Evolutionary conservation across 116 monocot species (phyloP), one percentile per base, ranked within the genome.

Genomic region (Dioscorea cayenensis): DNA sequence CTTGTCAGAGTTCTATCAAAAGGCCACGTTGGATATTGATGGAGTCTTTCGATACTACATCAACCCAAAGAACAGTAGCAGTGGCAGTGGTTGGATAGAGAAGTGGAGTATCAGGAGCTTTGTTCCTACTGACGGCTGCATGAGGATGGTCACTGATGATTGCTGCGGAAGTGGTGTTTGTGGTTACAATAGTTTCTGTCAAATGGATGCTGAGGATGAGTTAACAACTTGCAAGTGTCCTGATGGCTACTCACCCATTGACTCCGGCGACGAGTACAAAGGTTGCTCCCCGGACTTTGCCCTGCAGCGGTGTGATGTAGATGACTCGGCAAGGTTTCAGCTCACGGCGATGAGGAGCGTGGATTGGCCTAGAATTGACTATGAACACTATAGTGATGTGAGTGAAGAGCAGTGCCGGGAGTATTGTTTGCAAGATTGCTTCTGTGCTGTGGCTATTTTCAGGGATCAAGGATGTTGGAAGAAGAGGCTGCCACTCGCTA

Each of bases 181-280:
- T 17, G 86, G 86, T 3, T 80, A 60, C 70, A 83, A 87, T 18
- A 72, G 77, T 60, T 61, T 69, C 58, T 87, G 86, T 64, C 67
- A 1, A 6, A 43, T 64, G 1, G 64, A 49, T 49, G 11, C 6
- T 21, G 73, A 36, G 11, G 17, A n/a, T 10, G 14, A 55, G 17
- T 37, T 16, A 28, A 18, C 43, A 1, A 27, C 19, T 4, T 88
- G 85, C 58, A 0, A 21, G 6, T 84, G 84, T 68, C 74, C 74
- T 0, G 50, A 18, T 3, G 10, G 49, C 1, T 72, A 84, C 25
- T 82, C 76, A 0, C 74, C 51, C 51, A 14, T 84, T 4, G 77
- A 84, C 28, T 20, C 29, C 2, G 17, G 65, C 7, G 18, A 48
- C 7, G 71, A 14, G 3, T 81, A 76, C 16, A 48, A 65, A 63